Percentiles rank a stretch among this genome's conserved stretches.
Conservation (phyloP, 192 early-diverging fungal genomes). For the Funneliformis mosseae region DNA sequence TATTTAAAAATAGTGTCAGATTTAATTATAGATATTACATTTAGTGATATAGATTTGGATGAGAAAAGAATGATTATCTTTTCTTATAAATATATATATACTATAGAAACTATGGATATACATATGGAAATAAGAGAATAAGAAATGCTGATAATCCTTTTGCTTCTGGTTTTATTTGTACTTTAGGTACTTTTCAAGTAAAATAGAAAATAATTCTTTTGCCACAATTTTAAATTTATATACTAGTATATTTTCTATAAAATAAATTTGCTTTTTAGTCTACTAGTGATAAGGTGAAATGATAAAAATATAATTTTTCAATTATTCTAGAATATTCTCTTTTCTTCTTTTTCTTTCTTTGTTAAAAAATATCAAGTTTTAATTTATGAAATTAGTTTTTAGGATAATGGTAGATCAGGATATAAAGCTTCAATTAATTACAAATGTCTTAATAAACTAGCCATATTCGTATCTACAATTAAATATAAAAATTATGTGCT, state of each 20-base stretch:
- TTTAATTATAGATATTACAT: too few species aligned
- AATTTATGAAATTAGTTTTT: background rate
- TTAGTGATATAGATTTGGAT: constrained; percentile 37
- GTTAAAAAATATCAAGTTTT: background rate
- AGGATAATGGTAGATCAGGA: background rate
- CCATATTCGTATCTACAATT: background rate
- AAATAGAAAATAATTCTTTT: background rate
- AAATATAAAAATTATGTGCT: background rate
- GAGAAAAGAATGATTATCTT: constrained; percentile 51
- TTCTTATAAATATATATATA: constrained; percentile 52
- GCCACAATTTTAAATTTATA: background rate
- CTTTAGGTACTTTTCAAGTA: too few species aligned
- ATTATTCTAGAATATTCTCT: constrained; percentile 1
- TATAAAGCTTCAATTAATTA: background rate
- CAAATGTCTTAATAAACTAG: background rate
- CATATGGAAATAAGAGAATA: constrained; percentile 45
- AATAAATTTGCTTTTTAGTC: background rate
- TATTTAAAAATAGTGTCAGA: too few species aligned
- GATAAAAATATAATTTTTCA: background rate
- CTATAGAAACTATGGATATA: constrained; percentile 54
- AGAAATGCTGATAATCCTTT: too few species aligned
- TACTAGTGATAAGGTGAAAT: background rate
- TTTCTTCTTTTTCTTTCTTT: background rate
- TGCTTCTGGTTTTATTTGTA: too few species aligned
- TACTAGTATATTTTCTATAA: background rate